Conservation (phyloP, 345 rosid species). For the Jatropha curcas region DNA sequence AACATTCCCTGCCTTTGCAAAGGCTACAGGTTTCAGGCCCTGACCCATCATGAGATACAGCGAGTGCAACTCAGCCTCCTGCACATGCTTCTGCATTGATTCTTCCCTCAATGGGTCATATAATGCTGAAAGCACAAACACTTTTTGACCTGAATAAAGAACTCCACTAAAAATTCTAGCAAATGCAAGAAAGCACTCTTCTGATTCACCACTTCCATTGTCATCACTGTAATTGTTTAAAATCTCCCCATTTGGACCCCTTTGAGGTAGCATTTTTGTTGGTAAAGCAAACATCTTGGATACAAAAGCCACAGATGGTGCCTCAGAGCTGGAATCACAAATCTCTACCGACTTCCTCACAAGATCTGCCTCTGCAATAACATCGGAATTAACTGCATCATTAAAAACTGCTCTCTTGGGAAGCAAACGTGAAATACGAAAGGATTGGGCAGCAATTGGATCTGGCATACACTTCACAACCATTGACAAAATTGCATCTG, state of each 20-base stretch:
- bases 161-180: slow-evolving; percentile 93
- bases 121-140: slow-evolving; percentile 77
- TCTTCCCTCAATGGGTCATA: slow-evolving; percentile 79
- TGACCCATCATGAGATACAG: slow-evolving; percentile 98
- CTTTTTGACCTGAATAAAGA: slow-evolving; percentile 56
- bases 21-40: slow-evolving; percentile 71
- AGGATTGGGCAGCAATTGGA: slow-evolving; percentile 74
- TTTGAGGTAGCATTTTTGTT: slow-evolving; percentile 70
- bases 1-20: slow-evolving; percentile 81
- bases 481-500: slow-evolving; percentile 85
- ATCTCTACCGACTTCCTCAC: slow-evolving; percentile 74
- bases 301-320: slow-evolving; percentile 84
- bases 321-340: slow-evolving; percentile 63
- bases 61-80: slow-evolving; percentile 82
- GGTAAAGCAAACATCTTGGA: slow-evolving; percentile 96
- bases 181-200: slow-evolving; percentile 96
- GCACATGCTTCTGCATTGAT: slow-evolving; percentile 72
- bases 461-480: slow-evolving; percentile 81
- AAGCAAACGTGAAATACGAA: slow-evolving; percentile 66
- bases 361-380: slow-evolving; percentile 62
- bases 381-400: slow-evolving; percentile 40
- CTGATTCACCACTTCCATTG: slow-evolving; percentile 53
- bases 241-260: slow-evolving; percentile 68
- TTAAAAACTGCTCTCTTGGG: slow-evolving; percentile 62
- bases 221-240: slow-evolving; percentile 51